Percentiles rank a stretch among this genome's conserved stretches.
Conservation (phyloP, 2,329 filamentous ascomycete species). For the Cordyceps javanica region DNA sequence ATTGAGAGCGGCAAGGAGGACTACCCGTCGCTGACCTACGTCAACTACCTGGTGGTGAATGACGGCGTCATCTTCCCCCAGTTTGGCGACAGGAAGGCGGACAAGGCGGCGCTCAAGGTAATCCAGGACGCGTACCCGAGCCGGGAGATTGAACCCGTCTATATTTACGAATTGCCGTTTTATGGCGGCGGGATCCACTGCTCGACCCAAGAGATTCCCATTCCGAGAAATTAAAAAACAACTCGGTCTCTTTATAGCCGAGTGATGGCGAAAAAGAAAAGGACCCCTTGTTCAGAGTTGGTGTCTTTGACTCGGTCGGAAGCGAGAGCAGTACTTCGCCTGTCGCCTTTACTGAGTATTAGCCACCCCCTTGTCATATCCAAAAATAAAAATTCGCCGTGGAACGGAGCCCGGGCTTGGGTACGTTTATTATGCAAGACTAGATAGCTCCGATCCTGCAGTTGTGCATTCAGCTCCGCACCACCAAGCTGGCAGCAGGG, state of each 20-base stretch:
- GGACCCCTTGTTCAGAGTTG: too few species aligned
- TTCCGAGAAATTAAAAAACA: not conserved
- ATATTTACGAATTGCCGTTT: slow-evolving; percentile 16
- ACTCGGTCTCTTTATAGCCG: too few species aligned
- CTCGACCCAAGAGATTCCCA: slow-evolving; percentile 22
- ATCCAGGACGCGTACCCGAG: slow-evolving; percentile 14
- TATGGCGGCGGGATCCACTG: slow-evolving; percentile 24
- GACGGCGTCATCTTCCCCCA: slow-evolving; percentile 23
- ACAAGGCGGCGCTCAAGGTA: slow-evolving; percentile 18
- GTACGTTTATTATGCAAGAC: too few species aligned
- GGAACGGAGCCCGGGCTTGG: not conserved
- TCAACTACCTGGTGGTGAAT: slow-evolving; percentile 24
- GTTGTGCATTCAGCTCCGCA: not conserved
- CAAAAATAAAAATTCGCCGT: not conserved
- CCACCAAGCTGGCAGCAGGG: too few species aligned
- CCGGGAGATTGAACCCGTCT: slow-evolving; percentile 17
- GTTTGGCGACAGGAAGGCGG: slow-evolving; percentile 20
- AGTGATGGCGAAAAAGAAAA: too few species aligned
- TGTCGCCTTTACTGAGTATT: too few species aligned
- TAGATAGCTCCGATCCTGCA: not conserved
- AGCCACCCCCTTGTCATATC: not conserved
- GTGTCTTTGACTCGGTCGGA: too few species aligned
- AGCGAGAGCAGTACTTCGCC: too few species aligned
- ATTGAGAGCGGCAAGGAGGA: slow-evolving; percentile 3
- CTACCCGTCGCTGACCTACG: slow-evolving; percentile 18